Evolutionary conservation across 176 grass and related monocot genomes (phyloP), one percentile per base, ranked within the genome.

Genomic region (Carex littledalei): DNA sequence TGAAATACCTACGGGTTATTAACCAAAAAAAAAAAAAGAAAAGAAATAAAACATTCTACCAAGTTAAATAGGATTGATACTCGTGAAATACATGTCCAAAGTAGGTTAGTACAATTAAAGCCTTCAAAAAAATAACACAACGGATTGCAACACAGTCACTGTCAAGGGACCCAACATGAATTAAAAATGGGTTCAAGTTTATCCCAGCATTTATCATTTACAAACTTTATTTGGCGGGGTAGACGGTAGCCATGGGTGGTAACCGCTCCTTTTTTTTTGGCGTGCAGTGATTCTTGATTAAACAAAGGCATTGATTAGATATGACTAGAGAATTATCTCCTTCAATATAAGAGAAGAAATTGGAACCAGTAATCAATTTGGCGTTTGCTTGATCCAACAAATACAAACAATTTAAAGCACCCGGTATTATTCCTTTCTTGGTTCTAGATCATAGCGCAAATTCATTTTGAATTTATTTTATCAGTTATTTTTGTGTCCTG

Each of bases 151-250:
- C 81, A 68, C 63, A 37, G 14, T 83, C 81, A 20, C 81, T 67
- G 54, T 68, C 81, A 67, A n/a, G 43, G 81, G 81, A 83, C 81
- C 81, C 81, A 63, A 63, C 49, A 83, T 8, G 29, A 83, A 54
- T 49, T 83, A 63, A 67, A 63, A 68, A 83, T 68, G 43, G 39
- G 22, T 83, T 66, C 81, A 32, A 68, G 21, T 67, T 63, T 83
- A 83, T 83, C 81, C 63, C 60, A 54, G 20, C 34, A 52, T 67
- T 67, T 67, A 83, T 50, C 74, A 3, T 68, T 54, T 67, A 68
- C 22, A 52, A 68, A 24, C 20, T 43, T 47, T 52, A n/a, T 63
- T 82, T 22, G 79, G 47, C 22, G 9, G 2, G 63, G 34, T 22
- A 61, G 55, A 45, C 37, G 2, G 78, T 58, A 61, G 29, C 31